phyloP scores from a whole-genome alignment of 2,329 filamentous ascomycete species.

The Huntiella decipiens region DNA sequence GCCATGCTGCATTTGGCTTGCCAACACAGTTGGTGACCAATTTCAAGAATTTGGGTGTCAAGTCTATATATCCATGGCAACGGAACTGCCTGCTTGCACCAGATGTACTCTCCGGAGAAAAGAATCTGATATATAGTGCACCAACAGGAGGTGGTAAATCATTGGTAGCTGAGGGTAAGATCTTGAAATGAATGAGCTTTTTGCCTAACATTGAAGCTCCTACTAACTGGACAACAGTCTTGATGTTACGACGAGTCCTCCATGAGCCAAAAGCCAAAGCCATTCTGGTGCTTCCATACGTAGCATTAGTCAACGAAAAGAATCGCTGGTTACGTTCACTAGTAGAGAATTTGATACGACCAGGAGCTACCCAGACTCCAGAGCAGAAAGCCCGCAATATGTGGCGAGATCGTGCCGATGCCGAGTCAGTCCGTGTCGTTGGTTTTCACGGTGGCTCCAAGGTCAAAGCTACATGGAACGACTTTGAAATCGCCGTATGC shows the following conservation, averaged over 20 bases:
- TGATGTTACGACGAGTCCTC: slow-evolving; percentile 56
- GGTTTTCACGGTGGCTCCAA: slow-evolving; percentile 61
- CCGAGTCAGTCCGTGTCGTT: slow-evolving; percentile 43
- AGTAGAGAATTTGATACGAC: slow-evolving; percentile 37
- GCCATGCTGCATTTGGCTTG: slow-evolving; percentile 44
- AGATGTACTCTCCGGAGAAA: slow-evolving; percentile 43
- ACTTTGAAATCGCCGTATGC: slow-evolving; percentile 62
- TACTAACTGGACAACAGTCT: slow-evolving; percentile 22
- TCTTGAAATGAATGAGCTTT: not conserved
- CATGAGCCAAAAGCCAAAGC: slow-evolving; percentile 45
- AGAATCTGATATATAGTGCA: slow-evolving; percentile 61
- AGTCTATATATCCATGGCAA: slow-evolving; percentile 62
- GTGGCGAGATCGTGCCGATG: slow-evolving; percentile 35
- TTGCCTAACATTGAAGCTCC: no score
- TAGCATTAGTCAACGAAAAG: slow-evolving; percentile 65
- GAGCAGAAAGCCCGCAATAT: slow-evolving; percentile 21
- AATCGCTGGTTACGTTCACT: slow-evolving; percentile 52
- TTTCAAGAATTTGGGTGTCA: slow-evolving; percentile 47
- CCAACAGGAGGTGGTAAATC: slow-evolving; percentile 66
- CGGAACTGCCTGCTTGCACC: slow-evolving; percentile 51
- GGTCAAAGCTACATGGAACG: slow-evolving; percentile 45
- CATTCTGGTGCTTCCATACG: slow-evolving; percentile 55
- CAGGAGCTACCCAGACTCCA: slow-evolving; percentile 17
- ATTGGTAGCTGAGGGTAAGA: slow-evolving; percentile 42
- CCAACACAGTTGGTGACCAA: slow-evolving; percentile 42